Percentiles rank a stretch among this genome's conserved stretches.
Evolutionary conservation across 345 rosid genomes (phyloP).

Genomic region (Gossypium australe): DNA sequence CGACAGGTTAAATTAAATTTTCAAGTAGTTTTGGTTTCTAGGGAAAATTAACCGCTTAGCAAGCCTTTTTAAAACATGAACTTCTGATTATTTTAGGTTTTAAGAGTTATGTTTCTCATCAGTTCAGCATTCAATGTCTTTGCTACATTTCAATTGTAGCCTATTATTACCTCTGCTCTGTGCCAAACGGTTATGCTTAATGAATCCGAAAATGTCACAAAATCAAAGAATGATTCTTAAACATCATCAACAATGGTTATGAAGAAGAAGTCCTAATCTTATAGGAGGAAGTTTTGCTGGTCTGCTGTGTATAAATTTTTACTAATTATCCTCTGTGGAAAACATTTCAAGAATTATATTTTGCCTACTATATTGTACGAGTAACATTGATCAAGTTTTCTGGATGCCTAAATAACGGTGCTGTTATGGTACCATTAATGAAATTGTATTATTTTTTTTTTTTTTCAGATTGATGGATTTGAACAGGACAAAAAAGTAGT

Average conservation of each 20-base stretch:
- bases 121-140: neutral
- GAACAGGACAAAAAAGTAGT: slow-evolving; percentile 87
- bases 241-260: neutral
- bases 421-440: neutral
- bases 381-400: neutral
- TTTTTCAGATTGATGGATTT: slow-evolving; percentile 85
- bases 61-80: neutral
- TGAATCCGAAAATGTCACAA: neutral
- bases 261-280: neutral
- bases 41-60: neutral
- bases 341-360: neutral
- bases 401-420: neutral
- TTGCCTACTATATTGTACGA: neutral
- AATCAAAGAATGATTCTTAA: neutral
- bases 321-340: neutral
- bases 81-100: neutral
- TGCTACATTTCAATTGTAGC: neutral
- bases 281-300: neutral
- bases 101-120: neutral
- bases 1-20: slow-evolving; percentile 56
- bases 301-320: neutral
- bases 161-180: neutral
- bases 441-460: slow-evolving; percentile 10
- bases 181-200: neutral
- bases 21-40: neutral